Evolutionary conservation across 768 basidiomycete genomes (phyloP).

Genomic region (Boletus subparvulus): DNA sequence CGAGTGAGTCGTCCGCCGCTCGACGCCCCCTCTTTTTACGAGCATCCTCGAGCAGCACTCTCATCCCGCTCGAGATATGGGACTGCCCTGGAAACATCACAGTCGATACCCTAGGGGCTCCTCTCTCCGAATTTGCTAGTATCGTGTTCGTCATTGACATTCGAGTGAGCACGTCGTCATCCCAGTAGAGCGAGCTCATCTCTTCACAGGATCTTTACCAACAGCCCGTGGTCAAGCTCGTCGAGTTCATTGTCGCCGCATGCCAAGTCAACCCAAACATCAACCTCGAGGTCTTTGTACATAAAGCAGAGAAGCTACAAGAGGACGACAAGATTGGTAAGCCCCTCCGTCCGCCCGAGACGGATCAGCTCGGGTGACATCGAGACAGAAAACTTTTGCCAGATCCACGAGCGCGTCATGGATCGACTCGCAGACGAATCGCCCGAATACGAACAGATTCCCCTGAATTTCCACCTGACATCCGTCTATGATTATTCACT

Average conservation of each 20-base stretch:
- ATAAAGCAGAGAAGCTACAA: constrained; percentile 89
- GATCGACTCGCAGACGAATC: constrained; percentile 79
- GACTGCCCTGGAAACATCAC: constrained; percentile 89
- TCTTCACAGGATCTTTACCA: constrained; percentile 71
- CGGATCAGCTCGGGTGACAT: background rate
- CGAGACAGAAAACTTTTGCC: constrained; percentile 78
- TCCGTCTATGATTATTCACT: constrained; percentile 92
- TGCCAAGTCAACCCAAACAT: constrained; percentile 74
- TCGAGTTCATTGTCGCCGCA: constrained; percentile 77
- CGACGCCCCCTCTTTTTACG: background rate
- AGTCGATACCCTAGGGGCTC: constrained; percentile 71
- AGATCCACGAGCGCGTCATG: constrained; percentile 82
- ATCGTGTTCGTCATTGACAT: constrained; percentile 96
- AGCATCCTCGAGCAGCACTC: constrained; percentile 53
- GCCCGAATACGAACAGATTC: constrained; percentile 73
- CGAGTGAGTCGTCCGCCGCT: constrained; percentile 58
- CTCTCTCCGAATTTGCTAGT: constrained; percentile 76
- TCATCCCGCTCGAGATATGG: constrained; percentile 93
- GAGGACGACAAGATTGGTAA: constrained; percentile 90
- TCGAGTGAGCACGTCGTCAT: constrained; percentile 51
- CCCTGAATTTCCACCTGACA: constrained; percentile 86
- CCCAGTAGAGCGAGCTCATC: constrained; percentile 4
- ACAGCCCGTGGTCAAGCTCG: constrained; percentile 77
- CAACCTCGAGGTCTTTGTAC: constrained; percentile 88
- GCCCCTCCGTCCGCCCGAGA: constrained; percentile 17